Conservation (phyloP, 192 early-diverging fungal species). For the Umbelopsis vinacea region DNA sequence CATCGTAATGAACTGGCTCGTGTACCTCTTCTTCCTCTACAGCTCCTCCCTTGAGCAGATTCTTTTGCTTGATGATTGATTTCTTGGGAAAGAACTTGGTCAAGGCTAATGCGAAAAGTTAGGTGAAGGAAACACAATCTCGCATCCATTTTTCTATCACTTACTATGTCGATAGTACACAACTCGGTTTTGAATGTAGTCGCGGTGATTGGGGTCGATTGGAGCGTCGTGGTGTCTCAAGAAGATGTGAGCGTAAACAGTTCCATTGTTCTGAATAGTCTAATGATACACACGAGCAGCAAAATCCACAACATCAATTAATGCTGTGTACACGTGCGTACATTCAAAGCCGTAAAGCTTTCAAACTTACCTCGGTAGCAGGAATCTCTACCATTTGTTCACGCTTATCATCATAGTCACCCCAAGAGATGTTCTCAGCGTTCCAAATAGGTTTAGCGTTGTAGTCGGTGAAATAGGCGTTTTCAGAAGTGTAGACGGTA, state of each 20-base stretch:
- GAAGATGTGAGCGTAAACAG: conserved; percentile 67
- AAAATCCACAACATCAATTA: too few relatives aligned
- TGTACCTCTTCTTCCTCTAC: conserved; percentile 36
- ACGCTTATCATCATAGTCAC: conserved; percentile 46
- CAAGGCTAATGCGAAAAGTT: conserved; percentile 40
- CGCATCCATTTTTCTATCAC: background rate
- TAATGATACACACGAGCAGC: conserved; percentile 23
- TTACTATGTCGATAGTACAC: conserved; percentile 59
- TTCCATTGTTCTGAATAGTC: conserved; percentile 60
- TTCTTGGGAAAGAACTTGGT: conserved; percentile 57
- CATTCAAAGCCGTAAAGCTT: too few relatives aligned
- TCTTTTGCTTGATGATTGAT: conserved; percentile 55
- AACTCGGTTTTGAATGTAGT: conserved; percentile 45
- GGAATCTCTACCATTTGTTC: conserved; percentile 48
- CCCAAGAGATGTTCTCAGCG: conserved; percentile 43
- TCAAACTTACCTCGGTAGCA: conserved; percentile 43
- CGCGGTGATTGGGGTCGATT: conserved; percentile 44
- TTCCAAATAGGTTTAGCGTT: conserved; percentile 44
- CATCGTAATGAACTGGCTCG: conserved; percentile 32
- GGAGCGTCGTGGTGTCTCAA: conserved; percentile 44
- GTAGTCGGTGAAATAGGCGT: conserved; percentile 50
- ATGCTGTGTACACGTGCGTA: too few relatives aligned
- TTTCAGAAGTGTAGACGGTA: conserved; percentile 52
- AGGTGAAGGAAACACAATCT: background rate
- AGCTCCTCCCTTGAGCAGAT: conserved; percentile 43